A percentile compares a stretch with the other conserved stretches of the same genome.
Conservation (phyloP, 768 basidiomycete genomes). For the Suillus lakei region DNA sequence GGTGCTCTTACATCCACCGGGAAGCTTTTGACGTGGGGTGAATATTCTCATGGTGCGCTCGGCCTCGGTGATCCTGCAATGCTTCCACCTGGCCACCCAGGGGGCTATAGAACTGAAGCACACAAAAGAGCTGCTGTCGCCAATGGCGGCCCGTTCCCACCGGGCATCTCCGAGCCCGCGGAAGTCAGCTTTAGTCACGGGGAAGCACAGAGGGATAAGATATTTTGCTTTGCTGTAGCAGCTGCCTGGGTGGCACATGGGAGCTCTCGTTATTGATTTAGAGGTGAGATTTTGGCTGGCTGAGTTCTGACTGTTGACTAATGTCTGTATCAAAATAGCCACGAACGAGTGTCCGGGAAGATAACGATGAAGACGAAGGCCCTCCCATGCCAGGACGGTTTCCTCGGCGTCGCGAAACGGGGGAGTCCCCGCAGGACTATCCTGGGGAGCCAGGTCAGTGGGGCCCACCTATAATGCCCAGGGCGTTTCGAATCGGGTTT, state of each 20-base stretch:
- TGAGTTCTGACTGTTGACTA: slow-evolving; percentile 6
- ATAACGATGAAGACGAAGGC: slow-evolving; percentile 39
- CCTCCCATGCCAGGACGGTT: slow-evolving; percentile 39
- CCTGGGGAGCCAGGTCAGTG: slow-evolving; percentile 17
- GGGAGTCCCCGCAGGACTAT: slow-evolving; percentile 15
- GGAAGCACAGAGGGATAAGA: slow-evolving; percentile 51
- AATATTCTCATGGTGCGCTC: slow-evolving; percentile 77
- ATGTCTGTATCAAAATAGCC: slow-evolving; percentile 19
- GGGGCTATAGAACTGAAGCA: slow-evolving; percentile 55
- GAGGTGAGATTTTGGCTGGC: slow-evolving; percentile 50
- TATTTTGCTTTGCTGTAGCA: slow-evolving; percentile 80
- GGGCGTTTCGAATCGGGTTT: slow-evolving; percentile 58
- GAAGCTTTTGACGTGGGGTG: slow-evolving; percentile 81
- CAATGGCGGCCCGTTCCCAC: slow-evolving; percentile 29
- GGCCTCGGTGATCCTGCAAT: slow-evolving; percentile 79
- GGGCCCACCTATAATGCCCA: slow-evolving; percentile 20
- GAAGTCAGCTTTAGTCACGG: slow-evolving; percentile 74
- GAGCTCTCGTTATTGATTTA: slow-evolving; percentile 85
- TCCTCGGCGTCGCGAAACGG: slow-evolving; percentile 25
- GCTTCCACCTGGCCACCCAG: slow-evolving; percentile 58
- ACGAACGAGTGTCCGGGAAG: slow-evolving; percentile 38
- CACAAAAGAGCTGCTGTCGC: slow-evolving; percentile 35
- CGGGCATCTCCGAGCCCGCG: slow-evolving; percentile 60
- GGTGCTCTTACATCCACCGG: slow-evolving; percentile 83
- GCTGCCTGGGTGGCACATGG: slow-evolving; percentile 93